These are phyloP conservation scores for Xylaria sp. DNA, from an alignment of 495 filamentous ascomycete genomes.

Conservation along the genomic window DNA sequence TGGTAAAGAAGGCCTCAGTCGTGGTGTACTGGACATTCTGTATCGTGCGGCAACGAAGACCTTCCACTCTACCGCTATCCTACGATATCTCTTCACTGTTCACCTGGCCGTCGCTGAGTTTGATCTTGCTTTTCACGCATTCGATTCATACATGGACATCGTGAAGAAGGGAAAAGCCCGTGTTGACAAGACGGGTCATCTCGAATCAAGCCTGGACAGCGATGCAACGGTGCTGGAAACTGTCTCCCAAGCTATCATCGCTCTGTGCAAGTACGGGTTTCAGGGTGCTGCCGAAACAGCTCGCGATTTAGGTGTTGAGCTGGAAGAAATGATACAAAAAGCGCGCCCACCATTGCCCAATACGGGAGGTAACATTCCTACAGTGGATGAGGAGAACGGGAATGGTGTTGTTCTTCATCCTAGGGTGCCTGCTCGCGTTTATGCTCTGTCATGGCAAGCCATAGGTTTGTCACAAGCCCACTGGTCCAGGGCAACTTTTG, in stretches of 20 bases:
- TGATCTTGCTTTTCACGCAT: constrained; percentile 81
- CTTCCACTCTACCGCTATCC: constrained; percentile 87
- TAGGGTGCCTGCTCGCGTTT: constrained; percentile 56
- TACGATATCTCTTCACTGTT: constrained; percentile 87
- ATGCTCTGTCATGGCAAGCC: constrained; percentile 76
- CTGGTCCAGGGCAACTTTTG: constrained; percentile 81
- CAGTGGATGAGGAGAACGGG: constrained; percentile 42
- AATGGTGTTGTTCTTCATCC: constrained; percentile 47
- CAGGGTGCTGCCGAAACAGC: constrained; percentile 79
- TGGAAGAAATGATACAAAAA: constrained; percentile 66
- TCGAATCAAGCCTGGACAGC: constrained; percentile 75
- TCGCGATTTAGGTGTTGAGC: constrained; percentile 64
- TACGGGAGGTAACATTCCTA: constrained; percentile 33
- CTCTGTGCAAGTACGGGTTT: constrained; percentile 83
- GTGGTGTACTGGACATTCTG: constrained; percentile 79
- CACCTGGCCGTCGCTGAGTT: constrained; percentile 88
- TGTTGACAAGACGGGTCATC: constrained; percentile 75
- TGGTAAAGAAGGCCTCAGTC: constrained; percentile 73
- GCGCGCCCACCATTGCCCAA: constrained; percentile 36
- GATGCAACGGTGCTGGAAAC: constrained; percentile 78
- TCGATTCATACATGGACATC: constrained; percentile 89
- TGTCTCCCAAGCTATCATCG: constrained; percentile 74
- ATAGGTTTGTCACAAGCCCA: constrained; percentile 83
- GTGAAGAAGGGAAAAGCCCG: constrained; percentile 80
- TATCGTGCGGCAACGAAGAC: constrained; percentile 90